These are phyloP conservation scores for Syzygium malaccense DNA, from an alignment of 441 rosid species.

Conservation along the genomic window DNA sequence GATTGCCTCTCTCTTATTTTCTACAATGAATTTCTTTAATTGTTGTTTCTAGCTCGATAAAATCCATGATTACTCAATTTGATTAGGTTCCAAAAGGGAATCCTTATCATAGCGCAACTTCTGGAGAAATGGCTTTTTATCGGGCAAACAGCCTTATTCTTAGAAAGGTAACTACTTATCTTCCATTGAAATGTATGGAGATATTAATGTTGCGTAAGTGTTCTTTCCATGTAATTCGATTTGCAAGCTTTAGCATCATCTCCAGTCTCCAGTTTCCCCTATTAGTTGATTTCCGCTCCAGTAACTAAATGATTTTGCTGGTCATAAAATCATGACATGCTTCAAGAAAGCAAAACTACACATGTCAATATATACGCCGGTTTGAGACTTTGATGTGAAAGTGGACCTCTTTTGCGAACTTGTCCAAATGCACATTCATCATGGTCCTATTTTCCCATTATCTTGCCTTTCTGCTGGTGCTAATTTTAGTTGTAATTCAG, in stretches of 20 bases:
- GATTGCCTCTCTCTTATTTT: neutral
- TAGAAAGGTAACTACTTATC: slow-evolving; percentile 34
- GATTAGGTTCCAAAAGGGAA: slow-evolving; percentile 89
- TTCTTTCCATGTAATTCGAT: neutral
- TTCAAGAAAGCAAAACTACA: neutral
- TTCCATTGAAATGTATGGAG: neutral
- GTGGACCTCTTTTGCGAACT: neutral
- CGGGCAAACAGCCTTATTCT: slow-evolving; percentile 79
- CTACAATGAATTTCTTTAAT: neutral
- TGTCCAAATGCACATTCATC: neutral
- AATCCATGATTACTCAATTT: neutral
- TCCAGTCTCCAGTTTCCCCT: neutral
- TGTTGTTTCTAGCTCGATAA: neutral
- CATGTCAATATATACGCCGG: neutral
- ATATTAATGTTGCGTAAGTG: neutral
- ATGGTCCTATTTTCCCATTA: neutral
- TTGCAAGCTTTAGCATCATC: neutral
- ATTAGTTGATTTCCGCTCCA: neutral
- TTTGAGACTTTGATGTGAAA: neutral
- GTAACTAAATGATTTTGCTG: neutral
- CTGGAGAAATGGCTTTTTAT: slow-evolving; percentile 97
- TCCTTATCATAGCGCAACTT: slow-evolving; percentile 95
- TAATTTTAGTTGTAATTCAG: slow-evolving; percentile 17
- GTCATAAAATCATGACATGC: neutral
- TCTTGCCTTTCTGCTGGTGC: neutral